phyloP scores from a whole-genome alignment of 2,329 filamentous ascomycete species.

The Mycosphaerella sp. region DNA sequence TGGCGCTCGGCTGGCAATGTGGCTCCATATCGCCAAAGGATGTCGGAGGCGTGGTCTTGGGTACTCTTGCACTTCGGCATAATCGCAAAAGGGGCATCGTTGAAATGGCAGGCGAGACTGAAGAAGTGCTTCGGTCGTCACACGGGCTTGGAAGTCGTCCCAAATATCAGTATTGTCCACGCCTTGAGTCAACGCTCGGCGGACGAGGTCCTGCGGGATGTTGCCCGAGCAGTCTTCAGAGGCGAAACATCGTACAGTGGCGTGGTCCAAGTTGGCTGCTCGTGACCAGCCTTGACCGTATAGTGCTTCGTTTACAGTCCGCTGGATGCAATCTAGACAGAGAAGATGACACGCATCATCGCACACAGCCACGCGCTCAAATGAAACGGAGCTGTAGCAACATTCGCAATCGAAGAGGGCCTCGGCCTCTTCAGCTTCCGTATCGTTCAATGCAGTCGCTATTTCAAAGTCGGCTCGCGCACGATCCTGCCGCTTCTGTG shows the following conservation, averaged over 20 bases:
- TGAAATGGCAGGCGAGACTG: conserved; percentile 69
- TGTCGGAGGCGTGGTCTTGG: conserved; percentile 20
- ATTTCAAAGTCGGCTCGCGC: conserved; percentile 36
- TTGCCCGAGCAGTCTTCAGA: conserved; percentile 62
- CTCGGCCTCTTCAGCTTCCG: conserved; percentile 42
- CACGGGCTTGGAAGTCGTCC: conserved; percentile 67
- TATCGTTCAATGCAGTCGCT: conserved; percentile 44
- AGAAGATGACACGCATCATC: conserved; percentile 62
- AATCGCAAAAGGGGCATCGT: conserved; percentile 83
- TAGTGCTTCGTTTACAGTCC: conserved; percentile 75
- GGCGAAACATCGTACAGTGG: conserved; percentile 77
- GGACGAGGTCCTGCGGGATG: conserved; percentile 62
- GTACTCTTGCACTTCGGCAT: conserved; percentile 71
- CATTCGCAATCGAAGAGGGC: conserved; percentile 65
- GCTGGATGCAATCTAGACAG: conserved; percentile 75
- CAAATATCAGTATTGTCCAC: conserved; percentile 65
- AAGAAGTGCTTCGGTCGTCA: conserved; percentile 68
- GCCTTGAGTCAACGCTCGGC: conserved; percentile 63
- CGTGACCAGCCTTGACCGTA: conserved; percentile 90
- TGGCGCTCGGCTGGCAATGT: conserved; percentile 29
- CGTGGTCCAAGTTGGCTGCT: conserved; percentile 64
- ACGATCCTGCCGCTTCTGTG: conserved; percentile 36
- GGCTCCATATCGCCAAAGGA: conserved; percentile 20
- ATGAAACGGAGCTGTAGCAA: conserved; percentile 64
- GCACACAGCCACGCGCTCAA: conserved; percentile 71